These are phyloP conservation scores for Trichoderma erinaceum DNA, from an alignment of 495 filamentous ascomycete genomes.

Conservation along the genomic window DNA sequence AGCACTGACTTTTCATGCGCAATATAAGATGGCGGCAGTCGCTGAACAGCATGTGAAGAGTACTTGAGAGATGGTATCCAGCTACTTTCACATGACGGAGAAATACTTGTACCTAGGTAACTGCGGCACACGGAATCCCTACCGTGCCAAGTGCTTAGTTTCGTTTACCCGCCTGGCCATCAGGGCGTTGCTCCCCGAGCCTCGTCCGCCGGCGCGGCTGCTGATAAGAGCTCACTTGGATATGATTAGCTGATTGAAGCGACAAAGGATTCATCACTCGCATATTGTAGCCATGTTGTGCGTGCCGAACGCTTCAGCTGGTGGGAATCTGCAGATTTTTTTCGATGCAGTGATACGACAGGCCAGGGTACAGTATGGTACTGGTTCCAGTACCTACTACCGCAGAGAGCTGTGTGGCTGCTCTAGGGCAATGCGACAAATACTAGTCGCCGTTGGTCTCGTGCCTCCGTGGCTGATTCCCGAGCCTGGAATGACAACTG, in stretches of 20 bases:
- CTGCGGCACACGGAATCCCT: neutral
- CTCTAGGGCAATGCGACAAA: neutral
- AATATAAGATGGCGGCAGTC: neutral
- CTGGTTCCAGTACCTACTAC: neutral
- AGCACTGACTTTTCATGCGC: neutral
- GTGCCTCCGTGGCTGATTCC: constrained; percentile 2
- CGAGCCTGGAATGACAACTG: neutral
- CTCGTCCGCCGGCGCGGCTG: neutral
- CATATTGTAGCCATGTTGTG: neutral
- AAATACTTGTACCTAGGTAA: constrained; percentile 8
- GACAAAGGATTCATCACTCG: neutral
- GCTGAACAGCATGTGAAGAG: neutral
- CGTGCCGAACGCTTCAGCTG: neutral
- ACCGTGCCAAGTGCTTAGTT: neutral
- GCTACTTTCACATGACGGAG: constrained; percentile 10
- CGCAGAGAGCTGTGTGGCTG: neutral
- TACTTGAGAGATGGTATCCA: neutral
- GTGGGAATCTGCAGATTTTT: constrained; percentile 1
- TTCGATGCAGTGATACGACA: neutral
- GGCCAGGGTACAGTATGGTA: neutral
- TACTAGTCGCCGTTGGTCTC: neutral
- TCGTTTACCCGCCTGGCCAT: neutral
- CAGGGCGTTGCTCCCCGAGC: neutral
- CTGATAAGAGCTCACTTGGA: constrained; percentile 2
- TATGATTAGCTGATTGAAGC: neutral